Conservation (phyloP, 768 basidiomycete genomes). For the Tricholoma terreum region DNA sequence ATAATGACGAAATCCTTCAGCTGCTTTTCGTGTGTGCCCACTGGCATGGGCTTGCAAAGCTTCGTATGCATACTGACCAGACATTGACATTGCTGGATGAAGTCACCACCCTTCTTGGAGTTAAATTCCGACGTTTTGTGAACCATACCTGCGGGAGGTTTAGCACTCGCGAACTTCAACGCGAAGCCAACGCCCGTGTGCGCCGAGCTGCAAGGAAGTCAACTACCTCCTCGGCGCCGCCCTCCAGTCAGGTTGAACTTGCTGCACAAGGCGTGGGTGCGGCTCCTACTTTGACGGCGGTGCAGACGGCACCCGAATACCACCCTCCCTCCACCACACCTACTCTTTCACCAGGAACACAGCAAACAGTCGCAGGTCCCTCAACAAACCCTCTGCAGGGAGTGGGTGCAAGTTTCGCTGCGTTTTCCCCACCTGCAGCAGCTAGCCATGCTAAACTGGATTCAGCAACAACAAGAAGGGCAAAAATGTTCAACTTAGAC, state of each 20-base stretch:
- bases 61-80: too few species aligned
- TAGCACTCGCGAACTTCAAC: conserved; percentile 1
- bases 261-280: not conserved
- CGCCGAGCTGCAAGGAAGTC: not conserved
- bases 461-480: not conserved
- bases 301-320: not conserved
- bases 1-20: not conserved
- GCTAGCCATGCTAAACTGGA: not conserved
- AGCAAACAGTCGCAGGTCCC: not conserved
- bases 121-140: too few species aligned
- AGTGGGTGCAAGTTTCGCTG: not conserved
- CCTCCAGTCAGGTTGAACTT: not conserved
- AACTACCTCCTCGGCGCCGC: not conserved
- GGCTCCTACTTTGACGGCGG: not conserved
- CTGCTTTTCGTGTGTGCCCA: conserved; percentile 2
- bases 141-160: too few species aligned
- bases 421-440: not conserved
- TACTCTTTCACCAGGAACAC: not conserved
- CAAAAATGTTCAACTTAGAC: not conserved
- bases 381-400: not conserved
- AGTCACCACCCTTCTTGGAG: too few species aligned
- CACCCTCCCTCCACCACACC: not conserved
- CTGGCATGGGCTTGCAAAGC: too few species aligned
- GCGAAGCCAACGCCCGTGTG: not conserved
- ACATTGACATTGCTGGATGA: too few species aligned